Conservation (phyloP, 1,139 yeast genomes). For the Protomyces inundatus region DNA sequence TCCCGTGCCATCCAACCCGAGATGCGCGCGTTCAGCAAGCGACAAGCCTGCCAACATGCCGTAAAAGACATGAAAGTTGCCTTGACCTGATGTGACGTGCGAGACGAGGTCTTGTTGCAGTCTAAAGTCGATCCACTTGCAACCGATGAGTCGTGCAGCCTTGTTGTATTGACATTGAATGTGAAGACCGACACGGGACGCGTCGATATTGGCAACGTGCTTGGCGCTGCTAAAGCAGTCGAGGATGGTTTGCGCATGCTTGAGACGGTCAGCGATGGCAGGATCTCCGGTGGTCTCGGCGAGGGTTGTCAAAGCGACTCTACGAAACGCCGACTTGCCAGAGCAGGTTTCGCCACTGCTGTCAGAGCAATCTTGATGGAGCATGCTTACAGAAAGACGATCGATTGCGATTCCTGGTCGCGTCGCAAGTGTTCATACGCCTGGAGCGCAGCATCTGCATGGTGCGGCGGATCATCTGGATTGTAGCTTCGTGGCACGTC, state of each 20-base stretch:
- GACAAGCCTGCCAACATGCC: conserved; percentile 43
- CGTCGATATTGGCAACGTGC: conserved; percentile 37
- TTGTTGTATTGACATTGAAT: conserved; percentile 43
- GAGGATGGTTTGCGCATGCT: not conserved
- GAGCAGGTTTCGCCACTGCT: not conserved
- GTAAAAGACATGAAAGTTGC: conserved; percentile 44
- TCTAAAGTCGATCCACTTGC: conserved; percentile 42
- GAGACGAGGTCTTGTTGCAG: conserved; percentile 44
- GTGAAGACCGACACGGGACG: conserved; percentile 43
- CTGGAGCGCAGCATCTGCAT: not conserved
- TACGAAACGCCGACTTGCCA: not conserved
- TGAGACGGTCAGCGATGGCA: not conserved
- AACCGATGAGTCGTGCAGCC: conserved; percentile 42
- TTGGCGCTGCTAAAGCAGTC: conserved; percentile 34
- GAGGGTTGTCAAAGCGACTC: not conserved
- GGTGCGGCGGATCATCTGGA: not conserved
- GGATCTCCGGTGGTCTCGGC: not conserved
- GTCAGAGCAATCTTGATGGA: not conserved
- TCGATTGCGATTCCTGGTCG: not conserved
- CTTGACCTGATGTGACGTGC: conserved; percentile 43
- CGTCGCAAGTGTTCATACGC: not conserved
- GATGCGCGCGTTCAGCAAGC: conserved; percentile 41
- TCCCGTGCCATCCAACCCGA: conserved; percentile 37
- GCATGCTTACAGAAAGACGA: not conserved
- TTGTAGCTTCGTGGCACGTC: not conserved